These are phyloP conservation scores for Calvatia gigantea DNA, from an alignment of 768 basidiomycete species.

Conservation along the genomic window DNA sequence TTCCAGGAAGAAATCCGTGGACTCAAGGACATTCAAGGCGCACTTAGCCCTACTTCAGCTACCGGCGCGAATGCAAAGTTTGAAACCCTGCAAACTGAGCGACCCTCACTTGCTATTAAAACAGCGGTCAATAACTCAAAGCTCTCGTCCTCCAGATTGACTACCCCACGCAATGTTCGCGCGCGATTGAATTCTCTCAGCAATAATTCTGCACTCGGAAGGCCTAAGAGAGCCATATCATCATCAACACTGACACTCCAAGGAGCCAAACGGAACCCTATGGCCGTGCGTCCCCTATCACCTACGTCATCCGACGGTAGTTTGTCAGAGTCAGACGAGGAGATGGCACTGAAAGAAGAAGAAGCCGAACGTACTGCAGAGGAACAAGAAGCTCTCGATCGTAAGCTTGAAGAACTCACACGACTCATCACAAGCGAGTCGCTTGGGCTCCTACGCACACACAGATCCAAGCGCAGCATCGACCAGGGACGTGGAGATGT, in stretches of 20 bases:
- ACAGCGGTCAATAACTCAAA: slow-evolving; percentile 26
- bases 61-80: slow-evolving; percentile 25
- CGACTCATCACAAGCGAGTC: slow-evolving; percentile 71
- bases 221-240: slow-evolving; percentile 54
- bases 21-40: slow-evolving; percentile 66
- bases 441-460: slow-evolving; percentile 60
- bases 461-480: slow-evolving; percentile 27
- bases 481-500: slow-evolving; percentile 41
- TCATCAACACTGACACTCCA: slow-evolving; percentile 76
- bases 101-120: slow-evolving; percentile 26
- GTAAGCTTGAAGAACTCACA: slow-evolving; percentile 67
- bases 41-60: slow-evolving; percentile 44
- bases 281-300: slow-evolving; percentile 40
- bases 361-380: slow-evolving; percentile 66
- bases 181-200: slow-evolving; percentile 70
- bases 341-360: slow-evolving; percentile 55
- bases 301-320: slow-evolving; percentile 50
- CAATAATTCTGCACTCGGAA: slow-evolving; percentile 45
- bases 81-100: slow-evolving; percentile 23
- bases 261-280: slow-evolving; percentile 35
- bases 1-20: slow-evolving; percentile 85
- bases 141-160: slow-evolving; percentile 40
- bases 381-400: slow-evolving; percentile 62
- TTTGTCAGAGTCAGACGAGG: slow-evolving; percentile 62
- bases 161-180: slow-evolving; percentile 61